Conservation (phyloP, 208 protist genomes). For the Endotrypanum monterogeii region DNA sequence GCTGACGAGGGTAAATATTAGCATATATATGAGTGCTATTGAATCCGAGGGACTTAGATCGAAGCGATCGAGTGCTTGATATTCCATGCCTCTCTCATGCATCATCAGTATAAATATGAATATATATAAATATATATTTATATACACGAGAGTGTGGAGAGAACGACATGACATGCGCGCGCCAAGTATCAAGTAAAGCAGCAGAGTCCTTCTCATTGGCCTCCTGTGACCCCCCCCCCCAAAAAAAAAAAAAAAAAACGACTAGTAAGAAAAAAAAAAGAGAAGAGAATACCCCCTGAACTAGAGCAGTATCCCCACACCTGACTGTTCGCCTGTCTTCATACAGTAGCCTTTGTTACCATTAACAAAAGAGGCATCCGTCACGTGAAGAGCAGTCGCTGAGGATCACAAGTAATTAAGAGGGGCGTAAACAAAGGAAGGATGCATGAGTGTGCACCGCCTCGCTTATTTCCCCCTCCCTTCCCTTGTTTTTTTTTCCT, state of each 20-base stretch:
- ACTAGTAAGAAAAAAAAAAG: background rate
- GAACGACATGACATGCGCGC: background rate
- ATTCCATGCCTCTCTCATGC: too few species aligned
- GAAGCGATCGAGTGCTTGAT: too few species aligned
- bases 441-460: background rate
- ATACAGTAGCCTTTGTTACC: background rate
- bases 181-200: background rate
- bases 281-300: too few species aligned
- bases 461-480: background rate
- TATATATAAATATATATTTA: too few species aligned
- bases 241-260: too few species aligned
- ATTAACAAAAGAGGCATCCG: background rate
- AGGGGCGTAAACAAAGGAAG: too few species aligned
- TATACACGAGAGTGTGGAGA: too few species aligned
- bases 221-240: background rate
- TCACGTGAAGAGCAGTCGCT: background rate
- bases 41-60: too few species aligned
- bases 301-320: background rate
- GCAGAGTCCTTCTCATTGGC: too few species aligned
- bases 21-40: too few species aligned
- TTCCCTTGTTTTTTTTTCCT: background rate
- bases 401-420: slow-evolving; percentile 3
- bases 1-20: too few species aligned
- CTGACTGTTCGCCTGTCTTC: background rate
- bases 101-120: too few species aligned